Percentiles rank a stretch among this genome's conserved stretches.
These are phyloP conservation scores for Aspergillus amoenus DNA, from an alignment of 2,329 filamentous ascomycete genomes.

Conservation along the genomic window DNA sequence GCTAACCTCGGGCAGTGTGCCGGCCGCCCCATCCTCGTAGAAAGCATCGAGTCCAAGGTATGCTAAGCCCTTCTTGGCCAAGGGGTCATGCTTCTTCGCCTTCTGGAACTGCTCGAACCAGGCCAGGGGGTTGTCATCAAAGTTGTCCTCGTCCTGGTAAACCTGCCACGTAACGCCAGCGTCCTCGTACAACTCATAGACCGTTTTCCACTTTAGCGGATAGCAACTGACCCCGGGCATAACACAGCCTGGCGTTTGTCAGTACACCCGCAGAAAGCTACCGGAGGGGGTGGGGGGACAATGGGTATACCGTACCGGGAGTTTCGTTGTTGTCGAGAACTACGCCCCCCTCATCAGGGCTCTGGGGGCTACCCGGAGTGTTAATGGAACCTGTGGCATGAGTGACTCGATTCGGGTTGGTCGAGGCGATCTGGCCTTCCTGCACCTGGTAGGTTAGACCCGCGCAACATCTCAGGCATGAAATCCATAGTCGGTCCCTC, in stretches of 20 bases:
- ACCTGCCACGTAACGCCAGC: constrained; percentile 53
- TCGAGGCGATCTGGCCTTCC: constrained; percentile 53
- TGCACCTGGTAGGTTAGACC: constrained; percentile 9
- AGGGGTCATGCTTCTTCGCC: constrained; percentile 40
- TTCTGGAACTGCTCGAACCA: constrained; percentile 56
- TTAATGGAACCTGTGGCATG: constrained; percentile 55
- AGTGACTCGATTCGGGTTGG: constrained; percentile 54
- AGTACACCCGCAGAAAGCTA: neutral
- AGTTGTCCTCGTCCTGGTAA: constrained; percentile 53
- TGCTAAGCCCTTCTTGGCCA: constrained; percentile 49
- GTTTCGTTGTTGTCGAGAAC: constrained; percentile 55
- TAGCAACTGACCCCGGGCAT: constrained; percentile 50
- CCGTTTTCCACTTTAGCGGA: constrained; percentile 55
- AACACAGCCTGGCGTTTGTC: constrained; percentile 41
- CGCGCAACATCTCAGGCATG: neutral
- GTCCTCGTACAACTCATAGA: constrained; percentile 50
- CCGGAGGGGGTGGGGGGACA: neutral
- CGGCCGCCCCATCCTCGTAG: constrained; percentile 51
- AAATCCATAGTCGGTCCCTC: neutral
- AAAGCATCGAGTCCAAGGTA: constrained; percentile 51
- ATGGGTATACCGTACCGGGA: constrained; percentile 36
- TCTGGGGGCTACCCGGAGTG: constrained; percentile 48
- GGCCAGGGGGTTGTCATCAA: constrained; percentile 55
- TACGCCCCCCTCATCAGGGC: constrained; percentile 43
- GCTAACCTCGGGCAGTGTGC: constrained; percentile 52